phyloP scores from a whole-genome alignment of 2,329 filamentous ascomycete genomes.

The Colletotrichum somersetense region DNA sequence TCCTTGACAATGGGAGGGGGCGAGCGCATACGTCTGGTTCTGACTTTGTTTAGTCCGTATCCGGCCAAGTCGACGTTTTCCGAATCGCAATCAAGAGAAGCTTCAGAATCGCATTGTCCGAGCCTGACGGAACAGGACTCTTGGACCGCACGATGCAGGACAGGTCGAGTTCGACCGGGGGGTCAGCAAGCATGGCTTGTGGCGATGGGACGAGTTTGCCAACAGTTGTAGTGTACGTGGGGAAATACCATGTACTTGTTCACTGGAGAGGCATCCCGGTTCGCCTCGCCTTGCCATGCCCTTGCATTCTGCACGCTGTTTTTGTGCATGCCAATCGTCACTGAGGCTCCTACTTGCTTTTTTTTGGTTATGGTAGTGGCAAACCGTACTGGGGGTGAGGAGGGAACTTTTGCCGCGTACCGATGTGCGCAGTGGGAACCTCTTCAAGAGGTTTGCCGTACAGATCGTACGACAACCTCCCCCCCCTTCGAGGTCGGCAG shows the following conservation, averaged over 20 bases:
- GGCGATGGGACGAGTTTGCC: constrained; percentile 4
- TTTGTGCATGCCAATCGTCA: not conserved
- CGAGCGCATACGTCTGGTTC: constrained; percentile 21
- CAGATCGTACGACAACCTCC: not conserved
- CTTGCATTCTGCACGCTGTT: not conserved
- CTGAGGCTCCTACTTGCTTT: not conserved
- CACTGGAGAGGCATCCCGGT: not conserved
- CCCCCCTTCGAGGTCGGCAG: not conserved
- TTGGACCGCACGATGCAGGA: not conserved
- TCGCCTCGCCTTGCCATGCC: not conserved
- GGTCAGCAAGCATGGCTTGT: not conserved
- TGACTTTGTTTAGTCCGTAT: not conserved
- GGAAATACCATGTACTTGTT: not conserved
- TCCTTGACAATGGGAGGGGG: not conserved
- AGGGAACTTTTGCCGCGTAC: not conserved
- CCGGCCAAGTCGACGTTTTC: not conserved
- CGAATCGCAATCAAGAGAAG: not conserved
- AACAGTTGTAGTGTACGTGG: not conserved
- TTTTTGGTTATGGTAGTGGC: not conserved
- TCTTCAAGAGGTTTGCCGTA: not conserved
- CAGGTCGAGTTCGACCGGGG: not conserved
- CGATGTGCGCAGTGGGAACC: not conserved
- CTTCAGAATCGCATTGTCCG: not conserved
- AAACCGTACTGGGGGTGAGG: not conserved
- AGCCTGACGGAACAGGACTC: constrained; percentile 15